Conservation (phyloP, 2,329 filamentous ascomycete species). For the Cadophora malorum region DNA sequence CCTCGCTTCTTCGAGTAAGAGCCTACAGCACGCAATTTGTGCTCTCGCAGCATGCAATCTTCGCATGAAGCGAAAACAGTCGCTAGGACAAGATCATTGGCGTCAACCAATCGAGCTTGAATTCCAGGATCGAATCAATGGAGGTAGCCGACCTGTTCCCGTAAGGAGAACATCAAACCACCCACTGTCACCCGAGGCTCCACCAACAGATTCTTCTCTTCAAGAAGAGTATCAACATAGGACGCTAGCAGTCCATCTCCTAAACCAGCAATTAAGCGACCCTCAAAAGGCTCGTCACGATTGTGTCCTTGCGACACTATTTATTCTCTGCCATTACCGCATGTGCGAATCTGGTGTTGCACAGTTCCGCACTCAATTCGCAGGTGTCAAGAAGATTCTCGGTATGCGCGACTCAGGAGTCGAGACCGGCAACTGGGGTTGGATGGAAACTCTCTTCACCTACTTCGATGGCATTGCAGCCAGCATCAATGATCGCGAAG, state of each 20-base stretch:
- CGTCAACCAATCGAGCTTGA: conserved; percentile 48
- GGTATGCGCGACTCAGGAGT: conserved; percentile 72
- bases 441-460: conserved; percentile 93
- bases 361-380: conserved; percentile 92
- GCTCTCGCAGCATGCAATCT: conserved; percentile 89
- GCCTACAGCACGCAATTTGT: conserved; percentile 91
- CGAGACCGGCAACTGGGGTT: conserved; percentile 72
- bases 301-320: conserved; percentile 83
- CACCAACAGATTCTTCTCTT: conserved; percentile 59
- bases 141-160: conserved; percentile 33
- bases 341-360: conserved; percentile 93
- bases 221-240: conserved; percentile 87
- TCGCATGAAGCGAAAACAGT: conserved; percentile 78
- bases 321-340: conserved; percentile 89
- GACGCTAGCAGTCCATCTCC: conserved; percentile 76
- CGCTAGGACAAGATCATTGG: conserved; percentile 61
- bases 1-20: conserved; percentile 77
- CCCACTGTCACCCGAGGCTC: conserved; percentile 49
- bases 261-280: conserved; percentile 86
- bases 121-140: conserved; percentile 43
- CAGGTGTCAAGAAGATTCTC: conserved; percentile 89
- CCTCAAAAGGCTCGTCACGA: conserved; percentile 78
- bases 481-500: conserved; percentile 89
- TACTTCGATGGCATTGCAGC: conserved; percentile 95
- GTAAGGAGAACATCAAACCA: conserved; percentile 38